Evolutionary conservation across 108 stramenopile species (phyloP).

Genomic region (Discostella pseudostelligera): DNA sequence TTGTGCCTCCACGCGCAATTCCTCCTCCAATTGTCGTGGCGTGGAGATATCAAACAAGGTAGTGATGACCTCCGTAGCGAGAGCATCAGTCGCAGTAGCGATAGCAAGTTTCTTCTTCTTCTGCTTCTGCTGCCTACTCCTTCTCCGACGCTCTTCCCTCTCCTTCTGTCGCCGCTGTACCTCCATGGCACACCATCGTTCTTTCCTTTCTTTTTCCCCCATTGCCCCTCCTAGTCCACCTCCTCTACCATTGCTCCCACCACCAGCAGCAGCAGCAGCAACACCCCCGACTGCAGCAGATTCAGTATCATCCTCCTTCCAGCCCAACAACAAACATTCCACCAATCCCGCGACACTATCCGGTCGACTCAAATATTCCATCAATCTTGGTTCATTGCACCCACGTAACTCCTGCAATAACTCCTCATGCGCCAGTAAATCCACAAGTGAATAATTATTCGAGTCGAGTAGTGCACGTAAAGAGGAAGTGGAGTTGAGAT

Average conservation of each 20-base stretch:
- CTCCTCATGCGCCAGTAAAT: conserved; percentile 91
- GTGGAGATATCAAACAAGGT: neutral
- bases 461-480: conserved; percentile 89
- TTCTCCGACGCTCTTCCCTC: neutral
- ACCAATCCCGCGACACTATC: conserved; percentile 79
- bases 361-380: conserved; percentile 78
- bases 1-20: no score
- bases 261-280: no score
- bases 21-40: conserved; percentile 1
- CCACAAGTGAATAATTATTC: conserved; percentile 65
- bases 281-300: no score
- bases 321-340: conserved; percentile 49
- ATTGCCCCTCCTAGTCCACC: neutral
- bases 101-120: neutral
- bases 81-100: neutral
- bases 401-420: conserved; percentile 92
- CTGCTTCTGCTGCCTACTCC: neutral
- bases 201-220: neutral
- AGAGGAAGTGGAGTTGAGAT: conserved; percentile 46
- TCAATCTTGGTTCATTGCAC: conserved; percentile 73
- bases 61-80: neutral
- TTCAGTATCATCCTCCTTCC: conserved; percentile 11
- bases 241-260: no score
- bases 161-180: conserved; percentile 13
- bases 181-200: conserved; percentile 30